phyloP scores from a whole-genome alignment of 257 asterid genomes.

The Capsicum pubescens region DNA sequence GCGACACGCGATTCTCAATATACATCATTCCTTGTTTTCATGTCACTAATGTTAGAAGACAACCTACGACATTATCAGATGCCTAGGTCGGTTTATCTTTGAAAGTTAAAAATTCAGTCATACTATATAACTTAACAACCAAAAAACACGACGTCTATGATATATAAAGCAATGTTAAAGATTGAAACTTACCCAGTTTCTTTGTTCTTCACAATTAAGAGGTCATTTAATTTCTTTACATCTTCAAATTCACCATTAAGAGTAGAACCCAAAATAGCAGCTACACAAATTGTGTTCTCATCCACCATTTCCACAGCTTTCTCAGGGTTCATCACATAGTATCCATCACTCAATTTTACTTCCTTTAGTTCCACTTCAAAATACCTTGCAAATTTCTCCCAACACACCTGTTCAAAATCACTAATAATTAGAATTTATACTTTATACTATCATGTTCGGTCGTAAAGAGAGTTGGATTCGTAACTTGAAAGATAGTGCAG shows the following conservation, averaged over 20 bases:
- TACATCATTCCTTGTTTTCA: neutral
- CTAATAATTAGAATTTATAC: neutral
- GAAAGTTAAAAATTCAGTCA: neutral
- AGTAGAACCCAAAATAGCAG: conserved; percentile 90
- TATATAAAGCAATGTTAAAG: neutral
- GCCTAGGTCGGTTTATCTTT: neutral
- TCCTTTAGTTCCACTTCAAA: conserved; percentile 93
- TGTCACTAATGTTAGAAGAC: neutral
- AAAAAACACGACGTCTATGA: neutral
- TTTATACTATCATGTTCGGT: neutral
- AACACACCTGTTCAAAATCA: conserved; percentile 55
- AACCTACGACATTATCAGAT: neutral
- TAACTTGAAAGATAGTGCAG: neutral
- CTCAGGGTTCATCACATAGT: conserved; percentile 91
- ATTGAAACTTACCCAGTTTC: conserved; percentile 63
- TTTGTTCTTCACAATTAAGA: conserved; percentile 64
- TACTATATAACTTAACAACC: neutral
- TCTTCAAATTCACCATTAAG: conserved; percentile 94
- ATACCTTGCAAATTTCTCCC: conserved; percentile 94
- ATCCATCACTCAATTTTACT: conserved; percentile 77
- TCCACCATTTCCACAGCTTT: conserved; percentile 89
- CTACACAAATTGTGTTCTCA: conserved; percentile 91
- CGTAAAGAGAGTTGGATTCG: neutral
- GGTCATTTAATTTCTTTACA: conserved; percentile 78
- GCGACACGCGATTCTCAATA: neutral